Base-by-base conservation (phyloP, 2,329 filamentous ascomycete genomes). In the Onygenales sp. region DNA sequence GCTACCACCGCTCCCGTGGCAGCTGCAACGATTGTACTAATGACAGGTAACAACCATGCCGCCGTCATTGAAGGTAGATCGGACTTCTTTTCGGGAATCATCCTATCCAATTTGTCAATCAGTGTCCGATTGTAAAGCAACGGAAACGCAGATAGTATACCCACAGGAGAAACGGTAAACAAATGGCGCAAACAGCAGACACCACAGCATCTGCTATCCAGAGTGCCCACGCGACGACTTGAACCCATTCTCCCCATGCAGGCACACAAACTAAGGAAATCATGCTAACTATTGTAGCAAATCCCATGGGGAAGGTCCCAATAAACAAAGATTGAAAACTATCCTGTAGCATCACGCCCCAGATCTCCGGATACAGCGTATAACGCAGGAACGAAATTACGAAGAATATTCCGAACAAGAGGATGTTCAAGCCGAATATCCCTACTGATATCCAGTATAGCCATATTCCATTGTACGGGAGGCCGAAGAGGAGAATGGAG, bases 281-380 rank as follows among this genome's bases (percentile, higher is more conserved):
- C 76, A 84, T 82, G 56, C 83, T 82, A 56, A 87, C 78, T 43
- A 87, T 80, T 1, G 84, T 87, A 0, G 82, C 80, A 54, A 87
- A 77, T 0, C 77, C 83, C 81, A 87, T 87, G 0, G 84, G 84
- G 34, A 86, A 77, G 0, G 82, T 84, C 0, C 80, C 85, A 3
- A 88, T 68, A 58, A 88, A 88, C 51, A 88, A 73, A 1, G 80
- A 83, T 61, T 88, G 82, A 1, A 77, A 77, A 0, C 82, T 83
- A 62, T 88, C 82, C 2, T 72, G 69, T 37, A 88, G 77, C 84
- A 88, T 86, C 13, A 77, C 79, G 0, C 54, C 62, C 77, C 83
- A 88, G 33, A 87, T 82, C 54, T 79, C 75, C 0, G 84, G 85
- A 60, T 85, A 88, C 1, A 87, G 61, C 0, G 71, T 70, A 60